Evolutionary conservation across 345 rosid species (phyloP).

Genomic region (Bretschneidera sinensis): DNA sequence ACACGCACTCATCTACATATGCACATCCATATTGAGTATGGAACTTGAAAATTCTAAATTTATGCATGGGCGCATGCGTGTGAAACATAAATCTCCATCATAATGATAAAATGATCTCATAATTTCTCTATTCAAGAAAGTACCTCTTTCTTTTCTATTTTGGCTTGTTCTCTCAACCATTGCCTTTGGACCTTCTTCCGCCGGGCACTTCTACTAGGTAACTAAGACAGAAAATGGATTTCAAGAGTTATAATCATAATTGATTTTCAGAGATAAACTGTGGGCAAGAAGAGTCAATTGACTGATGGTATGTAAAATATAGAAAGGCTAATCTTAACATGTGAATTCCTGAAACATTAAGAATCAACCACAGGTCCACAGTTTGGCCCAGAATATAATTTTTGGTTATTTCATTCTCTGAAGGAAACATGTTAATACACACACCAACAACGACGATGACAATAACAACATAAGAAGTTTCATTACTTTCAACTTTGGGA

Average conservation of each 20-base stretch:
- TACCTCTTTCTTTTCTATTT: slow-evolving; percentile 69
- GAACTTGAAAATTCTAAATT: not conserved
- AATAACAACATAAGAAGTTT: too few species aligned
- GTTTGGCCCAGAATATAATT: too few species aligned
- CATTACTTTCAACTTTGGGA: not conserved
- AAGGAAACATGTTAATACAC: too few species aligned
- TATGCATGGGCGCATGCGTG: not conserved
- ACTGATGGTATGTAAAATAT: slow-evolving; percentile 9
- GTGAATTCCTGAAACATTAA: slow-evolving; percentile 1
- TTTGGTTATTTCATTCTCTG: too few species aligned
- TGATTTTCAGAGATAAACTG: slow-evolving; percentile 6
- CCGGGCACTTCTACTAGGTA: slow-evolving; percentile 86
- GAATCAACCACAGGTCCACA: too few species aligned
- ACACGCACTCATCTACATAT: too few species aligned
- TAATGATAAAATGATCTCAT: not conserved
- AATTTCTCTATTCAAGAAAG: not conserved
- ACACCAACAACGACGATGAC: too few species aligned
- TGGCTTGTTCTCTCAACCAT: slow-evolving; percentile 62
- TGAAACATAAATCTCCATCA: slow-evolving; percentile 15
- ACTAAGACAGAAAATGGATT: slow-evolving; percentile 33
- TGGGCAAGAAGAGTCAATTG: slow-evolving; percentile 10
- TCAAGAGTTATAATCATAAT: slow-evolving; percentile 19
- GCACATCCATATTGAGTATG: not conserved
- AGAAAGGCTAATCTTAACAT: not conserved
- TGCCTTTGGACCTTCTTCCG: slow-evolving; percentile 84